A percentile compares a stretch with the other conserved stretches of the same genome.
Evolutionary conservation across 495 filamentous ascomycete species (phyloP).

Genomic region (Chaetomium fimeti): DNA sequence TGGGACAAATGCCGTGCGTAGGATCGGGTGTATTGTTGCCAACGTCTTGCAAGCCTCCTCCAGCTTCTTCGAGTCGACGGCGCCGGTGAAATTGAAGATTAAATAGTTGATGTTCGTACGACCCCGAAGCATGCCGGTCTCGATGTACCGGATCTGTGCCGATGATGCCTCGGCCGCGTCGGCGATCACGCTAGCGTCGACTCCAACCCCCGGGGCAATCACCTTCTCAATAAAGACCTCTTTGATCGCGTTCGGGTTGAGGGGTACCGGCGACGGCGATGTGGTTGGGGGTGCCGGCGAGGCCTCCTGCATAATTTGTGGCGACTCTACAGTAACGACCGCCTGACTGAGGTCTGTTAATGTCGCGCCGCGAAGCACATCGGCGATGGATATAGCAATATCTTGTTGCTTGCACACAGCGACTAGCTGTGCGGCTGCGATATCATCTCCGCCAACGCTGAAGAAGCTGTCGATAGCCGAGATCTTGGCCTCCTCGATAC

Average conservation of each 20-base stretch:
- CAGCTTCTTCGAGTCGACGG: constrained; percentile 44
- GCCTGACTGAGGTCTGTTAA: constrained; percentile 44
- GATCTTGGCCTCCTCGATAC: constrained; percentile 40
- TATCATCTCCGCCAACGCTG: constrained; percentile 44
- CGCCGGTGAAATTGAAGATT: constrained; percentile 43
- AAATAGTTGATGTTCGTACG: constrained; percentile 47
- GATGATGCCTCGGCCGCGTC: constrained; percentile 47
- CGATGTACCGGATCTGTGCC: constrained; percentile 46
- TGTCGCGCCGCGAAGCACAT: constrained; percentile 39
- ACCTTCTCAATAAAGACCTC: constrained; percentile 35
- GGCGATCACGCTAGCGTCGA: constrained; percentile 39
- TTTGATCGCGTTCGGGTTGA: constrained; percentile 26
- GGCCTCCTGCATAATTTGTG: constrained; percentile 21
- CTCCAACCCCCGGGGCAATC: constrained; percentile 40
- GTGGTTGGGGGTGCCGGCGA: constrained; percentile 15
- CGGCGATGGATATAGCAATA: constrained; percentile 40
- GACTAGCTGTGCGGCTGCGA: constrained; percentile 44
- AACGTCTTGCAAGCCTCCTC: constrained; percentile 44
- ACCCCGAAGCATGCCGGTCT: constrained; percentile 46
- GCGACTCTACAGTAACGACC: constrained; percentile 26
- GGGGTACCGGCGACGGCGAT: constrained; percentile 16
- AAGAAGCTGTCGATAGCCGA: constrained; percentile 46
- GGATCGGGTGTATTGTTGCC: constrained; percentile 43
- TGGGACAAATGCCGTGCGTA: constrained; percentile 47
- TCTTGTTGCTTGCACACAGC: constrained; percentile 40